These are phyloP conservation scores for Entophlyctis helioformis DNA, from an alignment of 192 early-diverging fungal species.

Conservation along the genomic window DNA sequence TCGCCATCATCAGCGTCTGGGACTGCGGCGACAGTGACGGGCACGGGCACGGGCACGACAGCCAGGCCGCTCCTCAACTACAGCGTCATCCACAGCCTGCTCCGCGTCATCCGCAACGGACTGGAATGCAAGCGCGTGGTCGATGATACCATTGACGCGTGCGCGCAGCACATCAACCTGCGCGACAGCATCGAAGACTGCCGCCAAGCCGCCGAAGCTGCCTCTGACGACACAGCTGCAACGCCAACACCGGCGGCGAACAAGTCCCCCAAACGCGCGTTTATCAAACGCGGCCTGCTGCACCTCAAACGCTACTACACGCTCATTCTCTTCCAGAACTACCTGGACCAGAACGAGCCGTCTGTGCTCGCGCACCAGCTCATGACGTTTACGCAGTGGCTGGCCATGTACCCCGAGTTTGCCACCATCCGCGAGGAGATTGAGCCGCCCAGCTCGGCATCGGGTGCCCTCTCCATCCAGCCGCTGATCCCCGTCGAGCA, in stretches of 20 bases:
- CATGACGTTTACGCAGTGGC: constrained; percentile 42
- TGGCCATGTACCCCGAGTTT: constrained; percentile 38
- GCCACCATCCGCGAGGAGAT: constrained; percentile 34
- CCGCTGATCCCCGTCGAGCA: constrained; percentile 22
- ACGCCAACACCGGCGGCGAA: background rate
- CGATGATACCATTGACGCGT: constrained; percentile 41
- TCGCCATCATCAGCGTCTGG: background rate
- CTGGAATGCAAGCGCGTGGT: constrained; percentile 42
- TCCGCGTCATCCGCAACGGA: constrained; percentile 49
- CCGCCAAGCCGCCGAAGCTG: constrained; percentile 20
- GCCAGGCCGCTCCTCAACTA: constrained; percentile 26
- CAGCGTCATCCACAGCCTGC: constrained; percentile 41
- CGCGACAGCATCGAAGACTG: constrained; percentile 41
- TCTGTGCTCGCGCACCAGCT: constrained; percentile 8
- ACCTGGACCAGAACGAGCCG: constrained; percentile 29
- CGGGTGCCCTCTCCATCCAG: no score
- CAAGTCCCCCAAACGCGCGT: constrained; percentile 2
- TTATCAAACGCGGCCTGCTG: constrained; percentile 13
- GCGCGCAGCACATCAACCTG: constrained; percentile 30
- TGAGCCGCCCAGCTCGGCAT: constrained; percentile 9
- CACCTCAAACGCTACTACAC: constrained; percentile 38
- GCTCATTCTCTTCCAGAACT: constrained; percentile 45
- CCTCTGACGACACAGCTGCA: constrained; percentile 7
- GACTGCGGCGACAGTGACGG: no score
- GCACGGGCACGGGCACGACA: no score